Base-by-base conservation (phyloP, 2,329 filamentous ascomycete genomes). In the Nannizzia gypsea region DNA sequence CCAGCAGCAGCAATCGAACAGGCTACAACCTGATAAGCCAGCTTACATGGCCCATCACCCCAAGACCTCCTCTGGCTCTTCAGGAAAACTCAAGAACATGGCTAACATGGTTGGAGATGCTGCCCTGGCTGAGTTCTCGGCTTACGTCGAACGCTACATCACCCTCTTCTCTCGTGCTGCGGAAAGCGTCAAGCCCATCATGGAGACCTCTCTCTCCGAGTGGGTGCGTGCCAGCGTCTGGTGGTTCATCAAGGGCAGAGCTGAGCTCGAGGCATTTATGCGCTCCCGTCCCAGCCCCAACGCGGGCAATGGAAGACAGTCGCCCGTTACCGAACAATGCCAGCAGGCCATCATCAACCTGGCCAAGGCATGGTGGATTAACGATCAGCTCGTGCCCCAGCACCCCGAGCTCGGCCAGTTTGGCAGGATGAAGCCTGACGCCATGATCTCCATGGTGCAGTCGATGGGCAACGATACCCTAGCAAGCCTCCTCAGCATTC, bases 191-290 rank as follows among this genome's bases (percentile, higher is more conserved):
- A 84, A 83, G 63, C 84, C 88, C 0, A 70, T 90, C 3, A 78
- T 82, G 59, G 79, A 81, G 31, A 86, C 83, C 57, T 77, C 83
- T 0, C 78, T 86, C 0, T 78, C 80, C 54, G 83, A 90, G 62
- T 86, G 91, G 76, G 78, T 87, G 8, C 81, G 88, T 61, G 86
- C 85, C 24, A 85, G 84, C 2, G 77, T 89, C 0, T 96, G 91
- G 91, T 96, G 91, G 91, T 95, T 96, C 68, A 70, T 95, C 52
- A 87, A 83, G 65, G 91, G 90, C 20, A 85, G 90, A 63, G 83
- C 85, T 67, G 84, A 85, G 8, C 78, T 96, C 57, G 91, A 96
- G 70, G 73, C 76, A 11, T 78, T 86, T 42, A 84, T 95, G 54
- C 81, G 89, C 62, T 84, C 83, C 58, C 80, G 83, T 5, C 80